These are phyloP conservation scores for Mariannaea elegans DNA, from an alignment of 2,329 filamentous ascomycete species.

Conservation along the genomic window DNA sequence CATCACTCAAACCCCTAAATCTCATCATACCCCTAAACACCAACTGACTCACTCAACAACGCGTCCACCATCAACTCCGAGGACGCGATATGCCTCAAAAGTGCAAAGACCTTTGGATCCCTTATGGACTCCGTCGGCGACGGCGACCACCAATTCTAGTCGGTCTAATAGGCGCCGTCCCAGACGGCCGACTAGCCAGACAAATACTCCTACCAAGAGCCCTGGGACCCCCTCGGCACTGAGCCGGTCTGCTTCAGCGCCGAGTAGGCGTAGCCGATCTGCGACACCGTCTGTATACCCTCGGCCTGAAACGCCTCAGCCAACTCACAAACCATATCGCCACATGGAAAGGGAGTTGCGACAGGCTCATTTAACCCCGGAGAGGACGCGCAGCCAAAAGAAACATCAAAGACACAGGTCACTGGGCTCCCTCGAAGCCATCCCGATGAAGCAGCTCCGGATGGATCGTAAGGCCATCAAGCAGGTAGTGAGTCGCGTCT, in stretches of 20 bases:
- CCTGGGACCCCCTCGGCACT: not conserved
- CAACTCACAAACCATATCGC: conserved; percentile 11
- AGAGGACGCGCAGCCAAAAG: conserved; percentile 5
- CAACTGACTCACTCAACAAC: conserved; percentile 7
- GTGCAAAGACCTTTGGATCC: conserved; percentile 6
- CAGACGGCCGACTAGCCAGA: not conserved
- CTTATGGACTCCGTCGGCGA: conserved; percentile 3
- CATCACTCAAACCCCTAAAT: not conserved
- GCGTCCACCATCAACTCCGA: not conserved
- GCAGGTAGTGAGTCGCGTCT: conserved; percentile 52
- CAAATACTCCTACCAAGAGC: not conserved
- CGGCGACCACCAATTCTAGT: conserved; percentile 9
- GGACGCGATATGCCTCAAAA: conserved; percentile 12
- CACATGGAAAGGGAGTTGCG: conserved; percentile 11
- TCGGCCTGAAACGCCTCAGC: conserved; percentile 16
- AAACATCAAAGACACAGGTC: conserved; percentile 16
- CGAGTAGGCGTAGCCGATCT: not conserved
- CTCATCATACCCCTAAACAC: not conserved
- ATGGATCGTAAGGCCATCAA: conserved; percentile 44
- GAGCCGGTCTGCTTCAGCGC: not conserved
- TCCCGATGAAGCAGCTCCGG: conserved; percentile 20
- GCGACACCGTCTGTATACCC: conserved; percentile 9
- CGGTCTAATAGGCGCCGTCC: conserved; percentile 11
- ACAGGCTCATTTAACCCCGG: conserved; percentile 4
- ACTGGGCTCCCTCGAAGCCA: conserved; percentile 22